These are phyloP conservation scores for Moniliella sp. DNA, from an alignment of 1,284 basidiomycete genomes.

Conservation along the genomic window DNA sequence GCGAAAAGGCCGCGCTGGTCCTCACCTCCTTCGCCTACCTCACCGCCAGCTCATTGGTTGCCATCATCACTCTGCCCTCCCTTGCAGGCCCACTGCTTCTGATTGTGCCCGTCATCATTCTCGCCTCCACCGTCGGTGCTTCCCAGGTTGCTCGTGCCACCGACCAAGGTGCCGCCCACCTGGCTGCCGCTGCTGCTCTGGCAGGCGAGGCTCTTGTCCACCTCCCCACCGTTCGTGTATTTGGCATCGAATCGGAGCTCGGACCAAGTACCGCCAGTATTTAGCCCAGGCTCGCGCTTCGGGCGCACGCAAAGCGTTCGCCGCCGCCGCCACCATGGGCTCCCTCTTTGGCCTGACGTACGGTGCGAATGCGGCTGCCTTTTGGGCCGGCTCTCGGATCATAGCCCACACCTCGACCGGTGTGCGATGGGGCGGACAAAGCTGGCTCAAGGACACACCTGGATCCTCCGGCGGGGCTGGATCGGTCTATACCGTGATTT, in stretches of 20 bases:
- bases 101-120: conserved; percentile 13
- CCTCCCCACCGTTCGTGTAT: conserved; percentile 17
- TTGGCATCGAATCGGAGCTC: conserved; percentile 11
- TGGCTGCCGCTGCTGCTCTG: conserved; percentile 11
- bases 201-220: conserved; percentile 16
- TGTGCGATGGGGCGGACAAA: background rate
- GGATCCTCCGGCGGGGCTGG: conserved; percentile 11
- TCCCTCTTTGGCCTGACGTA: conserved; percentile 21
- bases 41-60: conserved; percentile 10
- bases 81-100: conserved; percentile 14
- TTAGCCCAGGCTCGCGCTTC: conserved; percentile 12
- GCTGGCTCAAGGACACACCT: too few species aligned
- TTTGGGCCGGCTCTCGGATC: conserved; percentile 14
- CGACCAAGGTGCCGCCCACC: conserved; percentile 11
- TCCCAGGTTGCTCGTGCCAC: conserved; percentile 12
- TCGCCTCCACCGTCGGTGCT: conserved; percentile 12
- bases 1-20: conserved; percentile 21
- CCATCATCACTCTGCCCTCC: conserved; percentile 14
- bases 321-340: conserved; percentile 13
- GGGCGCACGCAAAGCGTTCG: conserved; percentile 12
- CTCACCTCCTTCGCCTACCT: conserved; percentile 18
- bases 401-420: conserved; percentile 5
- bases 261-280: conserved; percentile 12
- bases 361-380: conserved; percentile 19
- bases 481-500: conserved; percentile 23